These are phyloP conservation scores for Ensete ventricosum DNA, from an alignment of 176 grass and related monocot species.

Conservation along the genomic window DNA sequence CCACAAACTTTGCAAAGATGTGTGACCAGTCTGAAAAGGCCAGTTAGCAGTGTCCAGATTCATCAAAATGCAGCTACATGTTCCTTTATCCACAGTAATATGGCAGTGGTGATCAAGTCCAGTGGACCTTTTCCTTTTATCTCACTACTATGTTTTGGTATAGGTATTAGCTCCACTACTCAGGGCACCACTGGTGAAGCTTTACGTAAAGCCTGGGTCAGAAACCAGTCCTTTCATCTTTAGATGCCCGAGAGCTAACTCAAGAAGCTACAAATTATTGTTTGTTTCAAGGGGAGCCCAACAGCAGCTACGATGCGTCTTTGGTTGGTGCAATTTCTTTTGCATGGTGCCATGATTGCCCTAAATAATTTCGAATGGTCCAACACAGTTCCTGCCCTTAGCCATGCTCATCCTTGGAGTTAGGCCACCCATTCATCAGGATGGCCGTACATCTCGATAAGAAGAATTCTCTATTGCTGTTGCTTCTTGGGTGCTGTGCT, in stretches of 20 bases:
- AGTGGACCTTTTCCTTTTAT: background rate
- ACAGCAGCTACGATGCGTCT: background rate
- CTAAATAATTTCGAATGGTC: constrained; percentile 4
- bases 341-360: constrained; percentile 6
- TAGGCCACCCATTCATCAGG: constrained; percentile 31
- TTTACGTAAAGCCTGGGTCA: background rate
- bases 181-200: background rate
- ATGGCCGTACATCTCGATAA: constrained; percentile 28
- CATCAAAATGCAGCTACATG: background rate
- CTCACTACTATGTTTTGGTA: background rate
- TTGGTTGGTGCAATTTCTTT: background rate
- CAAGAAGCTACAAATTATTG: background rate
- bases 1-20: too few species aligned
- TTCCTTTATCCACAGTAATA: background rate
- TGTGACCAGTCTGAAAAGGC: too few species aligned
- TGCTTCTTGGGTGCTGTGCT: constrained; percentile 45
- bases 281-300: background rate
- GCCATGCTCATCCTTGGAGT: constrained; percentile 30
- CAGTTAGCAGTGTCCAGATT: background rate
- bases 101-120: background rate
- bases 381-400: constrained; percentile 31
- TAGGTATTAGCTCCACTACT: background rate
- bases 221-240: background rate
- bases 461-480: constrained; percentile 43
- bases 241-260: background rate